Evolutionary conservation across 2,329 filamentous ascomycete species (phyloP).

Genomic region (Microsporum ferrugineum): DNA sequence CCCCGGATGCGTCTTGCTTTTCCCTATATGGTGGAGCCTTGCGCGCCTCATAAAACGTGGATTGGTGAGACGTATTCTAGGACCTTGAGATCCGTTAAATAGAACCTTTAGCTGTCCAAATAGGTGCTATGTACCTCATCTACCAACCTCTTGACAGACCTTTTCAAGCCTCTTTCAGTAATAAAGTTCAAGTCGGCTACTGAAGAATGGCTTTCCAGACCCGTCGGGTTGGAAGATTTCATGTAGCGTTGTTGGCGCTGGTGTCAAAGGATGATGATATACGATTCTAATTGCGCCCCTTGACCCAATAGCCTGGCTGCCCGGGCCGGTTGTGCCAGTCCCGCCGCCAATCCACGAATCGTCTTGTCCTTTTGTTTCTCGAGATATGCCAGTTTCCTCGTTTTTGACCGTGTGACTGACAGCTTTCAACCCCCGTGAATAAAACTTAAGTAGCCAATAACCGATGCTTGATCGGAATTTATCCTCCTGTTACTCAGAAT

Average conservation of each 20-base stretch:
- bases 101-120: neutral
- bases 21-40: neutral
- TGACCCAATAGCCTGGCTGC: neutral
- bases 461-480: neutral
- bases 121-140: neutral
- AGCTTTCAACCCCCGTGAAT: neutral
- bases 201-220: neutral
- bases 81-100: neutral
- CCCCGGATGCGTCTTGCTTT: neutral
- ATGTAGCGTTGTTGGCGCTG: neutral
- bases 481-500: neutral
- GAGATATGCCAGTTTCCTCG: neutral
- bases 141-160: neutral
- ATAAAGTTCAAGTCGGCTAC: neutral
- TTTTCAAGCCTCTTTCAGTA: neutral
- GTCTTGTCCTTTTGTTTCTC: neutral
- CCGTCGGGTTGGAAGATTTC: slow-evolving; percentile 1
- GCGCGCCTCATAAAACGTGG: neutral
- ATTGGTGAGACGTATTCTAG: neutral
- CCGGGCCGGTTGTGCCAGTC: neutral
- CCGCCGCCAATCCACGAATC: neutral
- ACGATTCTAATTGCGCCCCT: neutral
- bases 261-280: slow-evolving; percentile 1
- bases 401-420: neutral
- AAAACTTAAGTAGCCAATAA: neutral